phyloP scores from a whole-genome alignment of 768 basidiomycete genomes.

The Pholiota conissans region DNA sequence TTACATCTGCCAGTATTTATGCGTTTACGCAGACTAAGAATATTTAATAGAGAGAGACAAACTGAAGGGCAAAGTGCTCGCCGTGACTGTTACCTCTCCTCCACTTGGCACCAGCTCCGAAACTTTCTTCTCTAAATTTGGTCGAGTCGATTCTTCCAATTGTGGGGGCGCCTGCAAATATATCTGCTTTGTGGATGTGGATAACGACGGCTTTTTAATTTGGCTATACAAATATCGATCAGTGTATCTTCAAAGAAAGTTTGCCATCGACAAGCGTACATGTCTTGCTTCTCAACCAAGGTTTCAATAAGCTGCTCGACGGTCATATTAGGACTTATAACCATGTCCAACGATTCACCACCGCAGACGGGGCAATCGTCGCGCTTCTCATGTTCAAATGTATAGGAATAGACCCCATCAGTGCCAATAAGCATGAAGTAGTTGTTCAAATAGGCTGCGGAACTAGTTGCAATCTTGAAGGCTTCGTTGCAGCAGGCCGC shows the following conservation, averaged over 20 bases:
- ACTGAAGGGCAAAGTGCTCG: constrained; percentile 86
- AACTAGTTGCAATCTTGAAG: constrained; percentile 96
- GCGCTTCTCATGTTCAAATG: constrained; percentile 92
- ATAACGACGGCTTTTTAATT: constrained; percentile 94
- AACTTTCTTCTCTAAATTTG: constrained; percentile 86
- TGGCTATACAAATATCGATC: constrained; percentile 53
- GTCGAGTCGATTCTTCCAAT: constrained; percentile 85
- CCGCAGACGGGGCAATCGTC: constrained; percentile 97
- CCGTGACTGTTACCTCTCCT: constrained; percentile 85
- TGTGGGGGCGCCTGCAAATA: constrained; percentile 95
- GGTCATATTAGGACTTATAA: constrained; percentile 69
- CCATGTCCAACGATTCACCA: constrained; percentile 78
- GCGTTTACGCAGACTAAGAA: constrained; percentile 40
- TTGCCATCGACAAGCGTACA: constrained; percentile 55
- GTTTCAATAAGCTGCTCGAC: constrained; percentile 88
- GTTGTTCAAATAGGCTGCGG: constrained; percentile 92
- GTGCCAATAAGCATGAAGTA: constrained; percentile 99
- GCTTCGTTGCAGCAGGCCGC: constrained; percentile 99
- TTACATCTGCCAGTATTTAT: background rate
- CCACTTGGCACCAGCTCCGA: constrained; percentile 76
- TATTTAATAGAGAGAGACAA: constrained; percentile 68
- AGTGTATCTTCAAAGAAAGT: constrained; percentile 6
- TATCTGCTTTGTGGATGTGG: constrained; percentile 71
- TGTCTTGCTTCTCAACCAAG: constrained; percentile 83
- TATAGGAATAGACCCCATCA: constrained; percentile 95